Conservation (phyloP, 2,329 filamentous ascomycete species). For the Elsinoe batatas region DNA sequence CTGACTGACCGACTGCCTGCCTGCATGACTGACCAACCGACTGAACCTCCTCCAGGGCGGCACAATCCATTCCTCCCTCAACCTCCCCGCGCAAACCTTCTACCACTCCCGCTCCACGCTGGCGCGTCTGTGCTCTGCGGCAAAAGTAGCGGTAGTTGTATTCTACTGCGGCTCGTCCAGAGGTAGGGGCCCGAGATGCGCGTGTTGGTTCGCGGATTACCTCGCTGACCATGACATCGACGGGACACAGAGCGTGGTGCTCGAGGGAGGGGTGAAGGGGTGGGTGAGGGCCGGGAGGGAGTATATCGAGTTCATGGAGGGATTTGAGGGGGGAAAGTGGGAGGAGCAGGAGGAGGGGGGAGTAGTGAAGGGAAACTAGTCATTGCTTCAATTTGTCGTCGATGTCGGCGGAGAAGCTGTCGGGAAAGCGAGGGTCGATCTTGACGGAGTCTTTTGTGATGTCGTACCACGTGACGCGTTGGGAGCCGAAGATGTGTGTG, state of each 20-base stretch:
- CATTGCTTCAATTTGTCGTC: neutral
- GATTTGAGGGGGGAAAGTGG: neutral
- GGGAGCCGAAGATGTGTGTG: constrained; percentile 11
- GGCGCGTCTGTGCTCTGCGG: neutral
- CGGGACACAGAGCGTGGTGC: neutral
- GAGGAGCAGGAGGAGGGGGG: neutral
- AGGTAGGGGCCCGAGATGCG: neutral
- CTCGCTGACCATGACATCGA: neutral
- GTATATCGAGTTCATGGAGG: constrained; percentile 1
- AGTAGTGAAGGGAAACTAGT: neutral
- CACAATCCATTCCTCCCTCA: neutral
- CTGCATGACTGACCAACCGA: too few species aligned
- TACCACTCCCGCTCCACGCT: constrained; percentile 4
- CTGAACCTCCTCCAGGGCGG: neutral
- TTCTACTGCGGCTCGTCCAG: constrained; percentile 6
- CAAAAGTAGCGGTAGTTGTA: neutral
- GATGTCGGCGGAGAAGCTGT: neutral
- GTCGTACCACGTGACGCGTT: constrained; percentile 11
- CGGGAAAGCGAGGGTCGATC: neutral
- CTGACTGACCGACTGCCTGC: too few species aligned
- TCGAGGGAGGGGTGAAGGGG: neutral
- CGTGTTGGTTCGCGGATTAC: constrained; percentile 3
- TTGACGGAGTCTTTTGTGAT: constrained; percentile 4
- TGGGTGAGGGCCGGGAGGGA: neutral
- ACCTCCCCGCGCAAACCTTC: neutral